Evolutionary conservation across 805 yeast species (phyloP).

Genomic region (Starmerella stigmatis): DNA sequence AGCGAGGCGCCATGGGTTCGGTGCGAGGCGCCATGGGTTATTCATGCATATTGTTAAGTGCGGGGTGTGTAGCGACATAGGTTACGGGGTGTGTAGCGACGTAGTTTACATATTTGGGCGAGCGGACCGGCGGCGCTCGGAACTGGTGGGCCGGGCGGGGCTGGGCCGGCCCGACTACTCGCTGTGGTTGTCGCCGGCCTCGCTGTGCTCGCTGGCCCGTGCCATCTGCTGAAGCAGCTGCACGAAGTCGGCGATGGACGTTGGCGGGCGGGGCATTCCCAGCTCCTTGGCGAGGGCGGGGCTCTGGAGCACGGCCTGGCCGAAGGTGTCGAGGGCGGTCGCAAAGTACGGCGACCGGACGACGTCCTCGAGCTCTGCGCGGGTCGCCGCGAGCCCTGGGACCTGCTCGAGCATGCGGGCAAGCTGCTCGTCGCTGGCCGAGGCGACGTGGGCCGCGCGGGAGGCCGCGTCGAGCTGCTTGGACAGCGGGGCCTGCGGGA

Average conservation of each 20-base stretch:
- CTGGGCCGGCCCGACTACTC: too few species aligned
- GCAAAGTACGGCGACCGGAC: slow-evolving; percentile 42
- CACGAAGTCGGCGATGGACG: slow-evolving; percentile 9
- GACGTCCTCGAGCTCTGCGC: slow-evolving; percentile 35
- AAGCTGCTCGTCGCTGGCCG: slow-evolving; percentile 31
- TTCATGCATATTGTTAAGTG: too few species aligned
- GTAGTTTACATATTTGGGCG: too few species aligned
- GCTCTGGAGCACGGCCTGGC: slow-evolving; percentile 32
- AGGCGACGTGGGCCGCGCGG: slow-evolving; percentile 31
- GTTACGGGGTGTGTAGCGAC: too few species aligned
- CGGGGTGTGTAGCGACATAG: too few species aligned
- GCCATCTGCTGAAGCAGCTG: slow-evolving; percentile 5
- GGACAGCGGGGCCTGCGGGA: slow-evolving; percentile 4
- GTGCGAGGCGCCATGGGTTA: too few species aligned
- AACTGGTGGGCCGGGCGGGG: too few species aligned
- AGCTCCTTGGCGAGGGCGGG: slow-evolving; percentile 29
- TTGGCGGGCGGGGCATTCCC: slow-evolving; percentile 11
- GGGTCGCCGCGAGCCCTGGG: slow-evolving; percentile 34
- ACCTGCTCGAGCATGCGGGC: slow-evolving; percentile 33
- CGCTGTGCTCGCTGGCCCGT: too few species aligned
- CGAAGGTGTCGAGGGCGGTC: slow-evolving; percentile 36
- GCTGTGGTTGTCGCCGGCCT: not conserved
- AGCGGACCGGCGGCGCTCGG: too few species aligned
- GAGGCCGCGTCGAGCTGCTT: slow-evolving; percentile 10
- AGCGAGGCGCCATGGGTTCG: too few species aligned